These are phyloP conservation scores for Cryphonectria japonica DNA, from an alignment of 2,329 filamentous ascomycete genomes.

Conservation along the genomic window DNA sequence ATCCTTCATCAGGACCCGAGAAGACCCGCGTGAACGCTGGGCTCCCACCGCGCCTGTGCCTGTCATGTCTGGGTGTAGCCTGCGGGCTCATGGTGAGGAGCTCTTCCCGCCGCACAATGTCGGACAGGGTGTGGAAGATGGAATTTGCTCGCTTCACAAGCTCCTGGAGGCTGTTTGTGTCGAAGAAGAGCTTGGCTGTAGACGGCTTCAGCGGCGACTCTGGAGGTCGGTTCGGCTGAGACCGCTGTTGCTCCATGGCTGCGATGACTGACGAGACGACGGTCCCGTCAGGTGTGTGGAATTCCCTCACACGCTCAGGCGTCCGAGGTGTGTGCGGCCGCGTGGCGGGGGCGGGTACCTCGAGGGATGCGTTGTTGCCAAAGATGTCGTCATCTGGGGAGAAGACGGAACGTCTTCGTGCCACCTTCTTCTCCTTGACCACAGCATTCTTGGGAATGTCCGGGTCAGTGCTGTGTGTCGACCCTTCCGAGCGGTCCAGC, in stretches of 20 bases:
- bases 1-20: slow-evolving; percentile 62
- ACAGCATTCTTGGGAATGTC: slow-evolving; percentile 55
- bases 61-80: slow-evolving; percentile 52
- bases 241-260: slow-evolving; percentile 61
- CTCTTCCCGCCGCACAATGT: slow-evolving; percentile 63
- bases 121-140: slow-evolving; percentile 62
- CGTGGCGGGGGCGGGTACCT: slow-evolving; percentile 45
- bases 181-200: slow-evolving; percentile 64
- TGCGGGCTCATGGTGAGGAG: slow-evolving; percentile 60
- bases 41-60: slow-evolving; percentile 57
- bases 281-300: slow-evolving; percentile 43
- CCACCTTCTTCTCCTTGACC: slow-evolving; percentile 56
- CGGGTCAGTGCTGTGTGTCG: slow-evolving; percentile 47
- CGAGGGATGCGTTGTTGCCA: slow-evolving; percentile 53
- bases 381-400: slow-evolving; percentile 70
- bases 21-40: slow-evolving; percentile 72
- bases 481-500: slow-evolving; percentile 48
- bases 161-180: slow-evolving; percentile 70
- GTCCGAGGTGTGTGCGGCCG: slow-evolving; percentile 45
- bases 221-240: slow-evolving; percentile 45
- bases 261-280: slow-evolving; percentile 66
- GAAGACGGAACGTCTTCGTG: slow-evolving; percentile 64
- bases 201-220: slow-evolving; percentile 42
- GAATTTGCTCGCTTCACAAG: slow-evolving; percentile 66
- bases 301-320: slow-evolving; percentile 40